Evolutionary conservation across 345 rosid species (phyloP).

Genomic region (Citrus australasica): DNA sequence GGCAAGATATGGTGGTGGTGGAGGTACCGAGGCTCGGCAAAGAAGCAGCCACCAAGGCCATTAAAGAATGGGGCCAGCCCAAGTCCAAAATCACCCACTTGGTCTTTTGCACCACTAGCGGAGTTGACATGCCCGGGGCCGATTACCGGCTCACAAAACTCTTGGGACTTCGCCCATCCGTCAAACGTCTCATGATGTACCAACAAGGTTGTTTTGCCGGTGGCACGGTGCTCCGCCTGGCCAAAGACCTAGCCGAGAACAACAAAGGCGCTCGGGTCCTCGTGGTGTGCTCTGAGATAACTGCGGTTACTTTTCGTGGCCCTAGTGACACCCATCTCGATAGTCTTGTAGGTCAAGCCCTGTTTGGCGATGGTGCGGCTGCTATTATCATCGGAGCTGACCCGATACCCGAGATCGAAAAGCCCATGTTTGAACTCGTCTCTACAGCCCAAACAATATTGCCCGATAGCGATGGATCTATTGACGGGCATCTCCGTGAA

Average conservation of each 20-base stretch:
- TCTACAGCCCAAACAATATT: constrained; percentile 40
- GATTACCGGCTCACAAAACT: constrained; percentile 61
- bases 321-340: constrained; percentile 40
- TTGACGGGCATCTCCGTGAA: constrained; percentile 46
- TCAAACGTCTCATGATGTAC: constrained; percentile 56
- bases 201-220: constrained; percentile 54
- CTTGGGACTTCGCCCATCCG: constrained; percentile 47
- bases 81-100: constrained; percentile 57
- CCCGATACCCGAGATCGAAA: constrained; percentile 26
- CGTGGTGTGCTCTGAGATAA: constrained; percentile 43
- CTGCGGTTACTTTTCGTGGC: constrained; percentile 39
- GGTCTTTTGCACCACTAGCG: constrained; percentile 53
- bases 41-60: constrained; percentile 49
- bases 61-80: constrained; percentile 55
- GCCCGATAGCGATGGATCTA: constrained; percentile 51
- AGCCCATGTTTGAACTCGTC: constrained; percentile 40
- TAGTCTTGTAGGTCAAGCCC: constrained; percentile 46
- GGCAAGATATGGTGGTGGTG: constrained; percentile 46
- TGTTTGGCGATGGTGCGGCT: constrained; percentile 51
- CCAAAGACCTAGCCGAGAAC: constrained; percentile 58
- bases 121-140: constrained; percentile 58
- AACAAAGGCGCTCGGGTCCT: constrained; percentile 48
- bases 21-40: constrained; percentile 49
- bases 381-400: constrained; percentile 46
- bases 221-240: constrained; percentile 47